Evolutionary conservation across 805 yeast species (phyloP).

Genomic region (Lipomyces japonicus): DNA sequence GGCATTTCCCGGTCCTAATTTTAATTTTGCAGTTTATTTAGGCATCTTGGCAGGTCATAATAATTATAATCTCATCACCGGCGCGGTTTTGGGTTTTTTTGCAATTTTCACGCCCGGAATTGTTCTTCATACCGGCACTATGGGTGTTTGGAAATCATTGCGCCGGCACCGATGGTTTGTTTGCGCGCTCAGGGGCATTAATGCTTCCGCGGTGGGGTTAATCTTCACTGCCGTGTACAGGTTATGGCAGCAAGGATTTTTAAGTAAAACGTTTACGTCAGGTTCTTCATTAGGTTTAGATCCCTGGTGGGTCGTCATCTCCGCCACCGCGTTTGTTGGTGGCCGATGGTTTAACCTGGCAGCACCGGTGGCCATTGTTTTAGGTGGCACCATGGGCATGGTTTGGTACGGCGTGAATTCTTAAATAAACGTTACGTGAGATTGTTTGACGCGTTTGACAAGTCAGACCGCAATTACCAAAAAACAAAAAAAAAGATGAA

Average conservation of each 20-base stretch:
- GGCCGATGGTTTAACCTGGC: conserved; percentile 9
- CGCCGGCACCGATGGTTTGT: conserved; percentile 4
- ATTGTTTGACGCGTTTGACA: too few relatives aligned
- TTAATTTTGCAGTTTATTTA: conserved; percentile 19
- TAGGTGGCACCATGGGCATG: conserved; percentile 17
- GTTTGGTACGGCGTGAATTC: conserved; percentile 13
- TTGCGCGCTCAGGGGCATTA: conserved; percentile 15
- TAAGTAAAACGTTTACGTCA: neutral
- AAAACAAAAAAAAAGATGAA: too few relatives aligned
- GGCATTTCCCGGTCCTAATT: conserved; percentile 24
- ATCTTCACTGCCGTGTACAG: conserved; percentile 17
- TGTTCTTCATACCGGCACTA: conserved; percentile 9
- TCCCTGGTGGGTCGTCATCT: conserved; percentile 21
- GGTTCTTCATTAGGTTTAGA: conserved; percentile 13
- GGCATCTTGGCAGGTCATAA: conserved; percentile 14
- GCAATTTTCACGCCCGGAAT: conserved; percentile 20
- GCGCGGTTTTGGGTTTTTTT: conserved; percentile 14
- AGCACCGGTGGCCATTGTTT: conserved; percentile 10
- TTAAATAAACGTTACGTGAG: too few relatives aligned
- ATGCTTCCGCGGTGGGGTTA: conserved; percentile 15
- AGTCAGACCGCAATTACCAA: too few relatives aligned
- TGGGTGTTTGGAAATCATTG: conserved; percentile 10
- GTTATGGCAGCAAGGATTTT: conserved; percentile 14
- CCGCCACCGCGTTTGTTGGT: conserved; percentile 13
- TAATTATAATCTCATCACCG: conserved; percentile 1